Evolutionary conservation across 768 basidiomycete species (phyloP), one percentile per base, ranked within the genome.

Genomic region (Butyriboletus loyo): DNA sequence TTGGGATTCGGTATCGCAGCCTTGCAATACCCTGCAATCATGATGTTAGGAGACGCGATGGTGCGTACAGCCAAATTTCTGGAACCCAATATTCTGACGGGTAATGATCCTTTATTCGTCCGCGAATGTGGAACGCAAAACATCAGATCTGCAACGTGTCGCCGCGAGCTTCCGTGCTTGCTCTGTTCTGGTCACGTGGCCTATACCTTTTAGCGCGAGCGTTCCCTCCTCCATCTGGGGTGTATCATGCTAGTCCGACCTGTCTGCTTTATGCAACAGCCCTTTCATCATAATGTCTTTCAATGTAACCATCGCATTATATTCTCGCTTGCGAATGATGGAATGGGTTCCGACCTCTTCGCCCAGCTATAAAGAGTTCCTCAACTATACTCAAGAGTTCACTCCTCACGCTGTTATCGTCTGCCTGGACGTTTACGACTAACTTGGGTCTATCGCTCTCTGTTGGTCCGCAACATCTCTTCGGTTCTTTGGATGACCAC

Each of bases 131-230:
- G 51, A 51, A 49, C 15, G 38, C 43, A 43, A 38, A 45, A 54
- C 17, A 37, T 55, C 38, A 31, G 45, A 43, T 48, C 17, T 22
- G 49, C 59, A 68, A 55, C 59, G 61, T 65, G 63, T 43, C 34
- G 31, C 50, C 59, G 67, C 63, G 31, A 51, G 24, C 46, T 53
- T 31, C 65, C 60, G 57, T 42, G 28, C 52, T 61, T 69, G 57
- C 57, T 65, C 32, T 69, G 57, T 70, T 36, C 49, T 40, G 13
- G 40, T 55, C 63, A 65, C 62, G 62, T 64, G 62, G 36, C 11
- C 17, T 19, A 39, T 40, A 17, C 25, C 36, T 49, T 49, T 50
- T 34, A 31, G 39, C 34, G 22, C 5, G 40, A 36, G 21, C 25
- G 35, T 25, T 39, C 36, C 13, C 28, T 14, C 31, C 50, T 14